Conservation (phyloP, 192 early-diverging fungal species). For the Coemansia sp. region DNA sequence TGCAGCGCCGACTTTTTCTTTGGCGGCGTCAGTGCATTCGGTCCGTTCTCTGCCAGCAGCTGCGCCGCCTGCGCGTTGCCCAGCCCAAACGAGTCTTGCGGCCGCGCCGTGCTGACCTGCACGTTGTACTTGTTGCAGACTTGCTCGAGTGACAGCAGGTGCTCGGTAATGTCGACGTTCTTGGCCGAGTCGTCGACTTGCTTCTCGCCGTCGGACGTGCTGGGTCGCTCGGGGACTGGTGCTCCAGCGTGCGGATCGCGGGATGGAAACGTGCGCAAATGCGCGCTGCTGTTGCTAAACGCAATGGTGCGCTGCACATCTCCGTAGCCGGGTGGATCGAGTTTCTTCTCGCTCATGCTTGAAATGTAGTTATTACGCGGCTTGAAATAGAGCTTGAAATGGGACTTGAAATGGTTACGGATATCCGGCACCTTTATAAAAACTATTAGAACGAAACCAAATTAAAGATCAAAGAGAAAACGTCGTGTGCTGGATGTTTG, state of each 20-base stretch:
- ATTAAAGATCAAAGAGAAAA: not conserved
- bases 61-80: conserved; percentile 58
- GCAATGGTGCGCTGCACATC: conserved; percentile 5
- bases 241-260: not conserved
- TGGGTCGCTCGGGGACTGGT: not conserved
- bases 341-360: not conserved
- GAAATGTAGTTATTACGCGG: not conserved
- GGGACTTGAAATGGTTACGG: no score
- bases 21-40: conserved; percentile 85
- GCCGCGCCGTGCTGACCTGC: conserved; percentile 57
- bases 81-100: conserved; percentile 71
- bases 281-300: not conserved
- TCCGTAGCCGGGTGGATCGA: not conserved
- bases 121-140: conserved; percentile 53
- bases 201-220: not conserved
- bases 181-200: conserved; percentile 13
- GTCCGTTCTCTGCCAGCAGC: conserved; percentile 71
- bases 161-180: conserved; percentile 57
- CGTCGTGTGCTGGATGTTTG: not conserved
- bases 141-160: conserved; percentile 59
- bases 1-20: conserved; percentile 74
- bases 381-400: no score
- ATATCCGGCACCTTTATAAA: no score
- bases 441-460: not conserved
- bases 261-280: no score